These are phyloP conservation scores for Malassezia restricta DNA, from an alignment of 1,284 basidiomycete species.

Conservation along the genomic window DNA sequence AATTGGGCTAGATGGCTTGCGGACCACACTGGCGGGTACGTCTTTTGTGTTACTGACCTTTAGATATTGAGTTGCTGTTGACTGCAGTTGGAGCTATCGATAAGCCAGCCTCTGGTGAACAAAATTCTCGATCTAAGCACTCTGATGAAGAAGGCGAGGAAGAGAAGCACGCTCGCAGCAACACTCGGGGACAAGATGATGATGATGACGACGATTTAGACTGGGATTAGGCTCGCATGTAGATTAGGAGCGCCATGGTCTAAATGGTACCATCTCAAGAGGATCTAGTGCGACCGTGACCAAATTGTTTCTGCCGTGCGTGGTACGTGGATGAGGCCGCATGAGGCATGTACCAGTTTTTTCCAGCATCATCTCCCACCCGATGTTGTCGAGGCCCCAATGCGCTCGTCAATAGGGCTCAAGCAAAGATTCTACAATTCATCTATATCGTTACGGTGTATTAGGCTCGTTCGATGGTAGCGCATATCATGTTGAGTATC, in stretches of 20 bases:
- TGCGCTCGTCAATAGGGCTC: no score
- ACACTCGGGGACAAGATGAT: conserved; percentile 23
- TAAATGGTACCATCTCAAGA: no score
- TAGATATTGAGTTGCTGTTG: conserved; percentile 41
- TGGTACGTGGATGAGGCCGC: no score
- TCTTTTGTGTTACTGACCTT: background rate
- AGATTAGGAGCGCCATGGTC: background rate
- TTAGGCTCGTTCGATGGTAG: no score
- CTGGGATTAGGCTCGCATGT: conserved; percentile 29
- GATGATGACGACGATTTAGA: conserved; percentile 38
- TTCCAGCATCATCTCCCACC: no score
- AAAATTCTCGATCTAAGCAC: conserved; percentile 12
- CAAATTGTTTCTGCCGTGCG: no score
- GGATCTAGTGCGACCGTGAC: no score
- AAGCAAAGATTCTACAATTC: no score
- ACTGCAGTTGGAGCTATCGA: conserved; percentile 39
- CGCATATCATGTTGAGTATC: no score
- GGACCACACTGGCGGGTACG: conserved; percentile 69
- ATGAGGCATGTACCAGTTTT: no score
- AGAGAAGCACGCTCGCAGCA: conserved; percentile 1
- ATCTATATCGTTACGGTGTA: no score
- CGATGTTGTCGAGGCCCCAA: no score
- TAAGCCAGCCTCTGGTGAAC: conserved; percentile 14
- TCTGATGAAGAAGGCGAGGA: conserved; percentile 18
- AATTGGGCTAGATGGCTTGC: conserved; percentile 55